Percentiles rank a stretch among this genome's conserved stretches.
Conservation (phyloP, 2,329 filamentous ascomycete genomes). For the Aspergillus fischeri region DNA sequence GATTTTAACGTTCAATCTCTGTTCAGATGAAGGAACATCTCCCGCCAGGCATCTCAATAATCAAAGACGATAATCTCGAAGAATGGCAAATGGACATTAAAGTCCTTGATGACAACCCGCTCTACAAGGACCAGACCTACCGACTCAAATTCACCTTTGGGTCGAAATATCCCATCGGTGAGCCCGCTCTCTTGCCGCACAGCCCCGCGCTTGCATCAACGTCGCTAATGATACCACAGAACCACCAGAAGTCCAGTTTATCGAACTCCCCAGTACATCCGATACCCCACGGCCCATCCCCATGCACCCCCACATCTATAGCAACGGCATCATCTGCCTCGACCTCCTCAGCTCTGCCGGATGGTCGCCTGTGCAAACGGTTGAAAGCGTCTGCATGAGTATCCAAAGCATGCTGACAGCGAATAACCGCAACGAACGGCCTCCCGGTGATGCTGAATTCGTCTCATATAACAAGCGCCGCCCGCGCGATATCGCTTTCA, state of each 20-base stretch:
- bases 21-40: slow-evolving; percentile 53
- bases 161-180: slow-evolving; percentile 84
- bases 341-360: slow-evolving; percentile 83
- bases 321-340: slow-evolving; percentile 96
- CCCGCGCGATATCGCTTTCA: slow-evolving; percentile 85
- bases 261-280: slow-evolving; percentile 49
- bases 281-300: slow-evolving; percentile 61
- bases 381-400: slow-evolving; percentile 95
- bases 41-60: slow-evolving; percentile 69
- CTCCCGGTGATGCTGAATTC: slow-evolving; percentile 85
- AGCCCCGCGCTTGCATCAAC: not conserved
- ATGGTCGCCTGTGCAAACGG: slow-evolving; percentile 95
- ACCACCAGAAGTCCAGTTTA: slow-evolving; percentile 90
- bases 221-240: slow-evolving; percentile 50
- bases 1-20: not conserved
- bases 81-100: slow-evolving; percentile 91
- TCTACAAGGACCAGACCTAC: slow-evolving; percentile 77
- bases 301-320: slow-evolving; percentile 96
- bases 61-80: slow-evolving; percentile 75
- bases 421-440: slow-evolving; percentile 86
- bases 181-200: slow-evolving; percentile 13
- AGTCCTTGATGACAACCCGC: slow-evolving; percentile 83
- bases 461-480: slow-evolving; percentile 73
- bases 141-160: slow-evolving; percentile 85
- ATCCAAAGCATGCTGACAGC: slow-evolving; percentile 97